Conservation (phyloP, 2,329 filamentous ascomycete species). For the Blastomyces silverae region DNA sequence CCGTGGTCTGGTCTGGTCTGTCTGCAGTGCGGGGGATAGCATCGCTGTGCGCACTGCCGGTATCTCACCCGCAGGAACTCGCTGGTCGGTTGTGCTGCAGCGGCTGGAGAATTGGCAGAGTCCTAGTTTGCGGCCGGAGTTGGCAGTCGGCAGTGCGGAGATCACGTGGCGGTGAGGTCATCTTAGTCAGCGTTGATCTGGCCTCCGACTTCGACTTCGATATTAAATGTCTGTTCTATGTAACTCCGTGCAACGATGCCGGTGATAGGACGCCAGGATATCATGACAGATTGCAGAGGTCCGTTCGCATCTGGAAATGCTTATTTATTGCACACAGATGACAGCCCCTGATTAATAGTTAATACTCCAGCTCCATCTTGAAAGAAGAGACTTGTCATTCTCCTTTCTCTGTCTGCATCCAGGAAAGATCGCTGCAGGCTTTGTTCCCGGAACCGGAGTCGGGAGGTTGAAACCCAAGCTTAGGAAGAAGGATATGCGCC, state of each 20-base stretch:
- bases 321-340: background rate
- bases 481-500: background rate
- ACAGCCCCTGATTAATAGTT: background rate
- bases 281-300: background rate
- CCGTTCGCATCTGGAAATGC: background rate
- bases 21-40: slow-evolving; percentile 5
- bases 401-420: background rate
- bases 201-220: too few species aligned
- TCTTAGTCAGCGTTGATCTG: too few species aligned
- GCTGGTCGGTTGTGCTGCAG: background rate
- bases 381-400: background rate
- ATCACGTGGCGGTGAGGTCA: background rate
- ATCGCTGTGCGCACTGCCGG: background rate
- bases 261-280: background rate
- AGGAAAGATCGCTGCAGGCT: background rate
- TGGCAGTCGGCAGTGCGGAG: slow-evolving; percentile 1
- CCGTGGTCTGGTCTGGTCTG: background rate
- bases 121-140: background rate
- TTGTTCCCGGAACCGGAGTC: background rate
- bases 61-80: background rate
- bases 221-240: too few species aligned
- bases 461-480: background rate
- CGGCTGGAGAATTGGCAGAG: background rate
- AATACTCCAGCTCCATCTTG: background rate
- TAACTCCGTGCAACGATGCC: too few species aligned